Evolutionary conservation across 352 stramenopile genomes (phyloP).

Genomic region (Phytophthora agathidicida): DNA sequence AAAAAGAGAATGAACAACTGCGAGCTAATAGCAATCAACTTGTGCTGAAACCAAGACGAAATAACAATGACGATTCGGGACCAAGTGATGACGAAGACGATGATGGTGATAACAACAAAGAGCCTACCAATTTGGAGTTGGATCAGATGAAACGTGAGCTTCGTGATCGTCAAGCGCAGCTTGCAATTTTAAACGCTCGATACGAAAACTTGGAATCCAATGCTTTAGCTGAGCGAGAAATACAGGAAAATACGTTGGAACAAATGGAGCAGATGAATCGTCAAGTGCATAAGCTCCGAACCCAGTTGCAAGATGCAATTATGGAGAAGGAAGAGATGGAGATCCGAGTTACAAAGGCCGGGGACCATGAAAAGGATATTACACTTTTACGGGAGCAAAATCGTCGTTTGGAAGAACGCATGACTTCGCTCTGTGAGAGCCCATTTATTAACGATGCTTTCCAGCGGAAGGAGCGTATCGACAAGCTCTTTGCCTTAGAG

Average conservation of each 20-base stretch:
- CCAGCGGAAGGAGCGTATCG: slow-evolving; percentile 84
- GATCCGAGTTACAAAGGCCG: slow-evolving; percentile 55
- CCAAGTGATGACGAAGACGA: slow-evolving; percentile 30
- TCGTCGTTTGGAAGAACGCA: slow-evolving; percentile 87
- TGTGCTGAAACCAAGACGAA: slow-evolving; percentile 10
- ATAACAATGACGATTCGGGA: slow-evolving; percentile 47
- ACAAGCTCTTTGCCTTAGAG: slow-evolving; percentile 89
- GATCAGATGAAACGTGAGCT: slow-evolving; percentile 79
- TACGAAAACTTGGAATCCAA: slow-evolving; percentile 92
- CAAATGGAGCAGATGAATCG: slow-evolving; percentile 93
- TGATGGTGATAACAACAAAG: slow-evolving; percentile 1
- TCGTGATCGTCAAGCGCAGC: slow-evolving; percentile 79
- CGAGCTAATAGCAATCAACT: slow-evolving; percentile 16
- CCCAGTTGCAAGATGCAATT: slow-evolving; percentile 75
- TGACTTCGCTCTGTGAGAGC: slow-evolving; percentile 92
- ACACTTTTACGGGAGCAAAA: slow-evolving; percentile 80
- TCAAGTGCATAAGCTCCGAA: slow-evolving; percentile 89
- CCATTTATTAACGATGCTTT: slow-evolving; percentile 94
- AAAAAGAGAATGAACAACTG: slow-evolving; percentile 74
- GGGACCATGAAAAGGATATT: slow-evolving; percentile 86
- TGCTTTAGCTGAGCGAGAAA: slow-evolving; percentile 77
- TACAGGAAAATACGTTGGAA: slow-evolving; percentile 89
- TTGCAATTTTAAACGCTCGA: slow-evolving; percentile 85
- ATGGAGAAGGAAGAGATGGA: slow-evolving; percentile 86
- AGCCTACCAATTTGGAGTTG: slow-evolving; percentile 34